phyloP scores from a whole-genome alignment of 2,329 filamentous ascomycete species.

The Tolypocladium ovalisporum region DNA sequence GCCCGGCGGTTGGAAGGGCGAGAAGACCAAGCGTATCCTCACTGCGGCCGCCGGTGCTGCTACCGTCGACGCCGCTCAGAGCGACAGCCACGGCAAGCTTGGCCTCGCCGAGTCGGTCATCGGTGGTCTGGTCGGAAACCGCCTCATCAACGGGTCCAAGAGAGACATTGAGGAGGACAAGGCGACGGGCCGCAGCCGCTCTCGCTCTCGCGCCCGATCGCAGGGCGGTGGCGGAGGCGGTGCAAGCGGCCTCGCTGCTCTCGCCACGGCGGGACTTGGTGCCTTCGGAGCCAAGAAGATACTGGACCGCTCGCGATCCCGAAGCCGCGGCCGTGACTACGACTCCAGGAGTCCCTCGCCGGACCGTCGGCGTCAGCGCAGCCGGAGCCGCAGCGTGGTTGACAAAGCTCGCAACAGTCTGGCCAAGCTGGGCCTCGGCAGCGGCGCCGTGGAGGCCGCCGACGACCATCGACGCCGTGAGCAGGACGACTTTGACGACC shows the following conservation, averaged over 20 bases:
- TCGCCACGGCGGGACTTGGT: constrained; percentile 51
- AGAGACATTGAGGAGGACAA: constrained; percentile 53
- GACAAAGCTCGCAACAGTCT: constrained; percentile 50
- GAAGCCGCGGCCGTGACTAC: constrained; percentile 38
- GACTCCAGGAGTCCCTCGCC: constrained; percentile 32
- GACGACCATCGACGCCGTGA: constrained; percentile 28
- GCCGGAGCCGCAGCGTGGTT: constrained; percentile 56
- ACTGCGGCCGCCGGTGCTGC: constrained; percentile 81
- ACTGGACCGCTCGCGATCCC: constrained; percentile 39
- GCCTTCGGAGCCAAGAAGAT: constrained; percentile 53
- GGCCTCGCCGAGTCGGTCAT: constrained; percentile 80
- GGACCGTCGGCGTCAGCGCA: constrained; percentile 31
- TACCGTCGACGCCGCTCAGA: constrained; percentile 68
- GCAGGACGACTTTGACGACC: constrained; percentile 33
- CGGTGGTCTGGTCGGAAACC: constrained; percentile 77
- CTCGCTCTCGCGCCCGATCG: constrained; percentile 55
- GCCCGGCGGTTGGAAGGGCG: constrained; percentile 78
- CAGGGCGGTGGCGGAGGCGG: constrained; percentile 31
- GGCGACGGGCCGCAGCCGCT: constrained; percentile 53
- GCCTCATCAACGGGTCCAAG: constrained; percentile 70
- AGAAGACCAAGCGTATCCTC: constrained; percentile 83
- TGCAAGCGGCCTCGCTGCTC: constrained; percentile 44
- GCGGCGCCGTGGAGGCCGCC: constrained; percentile 24
- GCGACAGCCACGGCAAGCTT: constrained; percentile 67
- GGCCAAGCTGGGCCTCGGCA: constrained; percentile 50